These are phyloP conservation scores for Globisporangium apiculatum DNA, from an alignment of 352 stramenopile genomes.

Conservation along the genomic window DNA sequence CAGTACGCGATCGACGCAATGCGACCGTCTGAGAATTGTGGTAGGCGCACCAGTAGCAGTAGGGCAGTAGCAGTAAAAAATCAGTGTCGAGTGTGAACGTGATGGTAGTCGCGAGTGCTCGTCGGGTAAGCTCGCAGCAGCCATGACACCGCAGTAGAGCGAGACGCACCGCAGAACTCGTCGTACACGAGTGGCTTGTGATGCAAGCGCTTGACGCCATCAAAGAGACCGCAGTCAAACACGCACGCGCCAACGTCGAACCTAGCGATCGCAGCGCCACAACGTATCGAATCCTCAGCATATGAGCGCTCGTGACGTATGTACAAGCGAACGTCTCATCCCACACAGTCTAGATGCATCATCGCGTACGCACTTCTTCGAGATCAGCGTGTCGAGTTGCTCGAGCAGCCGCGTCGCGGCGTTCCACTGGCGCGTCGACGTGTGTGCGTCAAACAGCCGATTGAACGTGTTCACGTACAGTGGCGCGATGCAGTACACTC, in stretches of 20 bases:
- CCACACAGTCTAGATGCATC: neutral
- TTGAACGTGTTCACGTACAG: slow-evolving; percentile 75
- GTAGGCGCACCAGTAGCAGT: neutral
- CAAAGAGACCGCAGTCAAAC: slow-evolving; percentile 83
- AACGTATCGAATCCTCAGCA: too few relatives aligned
- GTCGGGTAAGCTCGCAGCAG: too few relatives aligned
- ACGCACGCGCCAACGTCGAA: slow-evolving; percentile 78
- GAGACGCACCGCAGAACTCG: slow-evolving; percentile 71
- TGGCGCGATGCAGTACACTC: slow-evolving; percentile 74
- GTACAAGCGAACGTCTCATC: too few relatives aligned
- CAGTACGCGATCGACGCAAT: slow-evolving; percentile 79
- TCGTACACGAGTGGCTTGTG: slow-evolving; percentile 79
- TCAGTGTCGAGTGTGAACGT: neutral
- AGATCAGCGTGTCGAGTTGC: slow-evolving; percentile 52
- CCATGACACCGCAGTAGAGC: neutral
- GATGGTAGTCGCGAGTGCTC: too few relatives aligned
- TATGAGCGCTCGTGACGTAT: too few relatives aligned
- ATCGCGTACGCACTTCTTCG: slow-evolving; percentile 36
- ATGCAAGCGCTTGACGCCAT: slow-evolving; percentile 74
- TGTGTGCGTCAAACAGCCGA: slow-evolving; percentile 57
- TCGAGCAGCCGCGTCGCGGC: slow-evolving; percentile 66
- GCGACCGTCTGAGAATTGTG: slow-evolving; percentile 40
- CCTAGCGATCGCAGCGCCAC: slow-evolving; percentile 13
- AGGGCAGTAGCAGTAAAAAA: too few relatives aligned
- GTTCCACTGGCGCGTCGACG: slow-evolving; percentile 57